These are phyloP conservation scores for Paraglomus brasilianum DNA, from an alignment of 192 early-diverging fungal species.

Conservation along the genomic window DNA sequence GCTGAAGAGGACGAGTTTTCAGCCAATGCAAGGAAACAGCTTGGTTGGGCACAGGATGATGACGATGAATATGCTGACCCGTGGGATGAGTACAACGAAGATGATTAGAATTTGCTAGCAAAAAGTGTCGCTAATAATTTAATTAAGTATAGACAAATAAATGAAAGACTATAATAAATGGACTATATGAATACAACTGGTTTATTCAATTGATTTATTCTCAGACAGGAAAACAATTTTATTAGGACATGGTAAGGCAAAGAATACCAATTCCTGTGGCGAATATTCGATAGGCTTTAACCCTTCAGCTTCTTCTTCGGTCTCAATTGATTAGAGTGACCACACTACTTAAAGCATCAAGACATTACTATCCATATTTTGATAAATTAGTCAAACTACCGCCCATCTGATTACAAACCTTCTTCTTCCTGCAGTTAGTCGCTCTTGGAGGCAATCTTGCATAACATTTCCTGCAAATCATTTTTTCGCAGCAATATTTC, in stretches of 20 bases:
- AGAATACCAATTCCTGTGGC: too few relatives aligned
- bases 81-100: conserved; percentile 40
- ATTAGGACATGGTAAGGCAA: too few relatives aligned
- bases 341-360: conserved; percentile 61
- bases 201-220: too few relatives aligned
- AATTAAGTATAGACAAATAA: too few relatives aligned
- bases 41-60: conserved; percentile 33
- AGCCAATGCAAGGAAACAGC: conserved; percentile 32
- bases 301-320: conserved; percentile 99
- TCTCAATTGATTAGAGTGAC: conserved; percentile 98
- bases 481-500: conserved; percentile 99
- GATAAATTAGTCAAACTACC: too few relatives aligned
- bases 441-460: conserved; percentile 98
- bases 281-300: too few relatives aligned
- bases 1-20: conserved; percentile 39
- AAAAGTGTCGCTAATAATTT: too few relatives aligned
- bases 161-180: too few relatives aligned
- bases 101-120: conserved; percentile 26
- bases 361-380: too few relatives aligned
- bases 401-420: too few relatives aligned
- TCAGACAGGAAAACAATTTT: too few relatives aligned
- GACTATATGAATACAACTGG: too few relatives aligned
- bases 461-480: conserved; percentile 99
- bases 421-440: conserved; percentile 99
- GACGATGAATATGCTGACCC: conserved; percentile 33